These are phyloP conservation scores for Dichotomopilus funicola DNA, from an alignment of 2,329 filamentous ascomycete species.

Conservation along the genomic window DNA sequence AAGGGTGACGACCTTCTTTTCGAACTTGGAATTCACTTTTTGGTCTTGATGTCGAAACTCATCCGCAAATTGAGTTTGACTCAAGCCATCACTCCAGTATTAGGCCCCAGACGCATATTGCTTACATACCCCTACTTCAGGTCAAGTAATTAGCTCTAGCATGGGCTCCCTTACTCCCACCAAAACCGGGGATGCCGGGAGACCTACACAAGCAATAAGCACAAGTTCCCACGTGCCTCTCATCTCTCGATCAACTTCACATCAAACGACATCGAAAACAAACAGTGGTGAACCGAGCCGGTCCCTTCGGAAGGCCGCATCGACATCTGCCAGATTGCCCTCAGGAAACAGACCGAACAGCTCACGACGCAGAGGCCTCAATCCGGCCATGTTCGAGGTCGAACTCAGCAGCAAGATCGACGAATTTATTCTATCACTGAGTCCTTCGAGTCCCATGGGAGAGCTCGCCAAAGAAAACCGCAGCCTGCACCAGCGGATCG, in stretches of 20 bases:
- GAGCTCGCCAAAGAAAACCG: conserved; percentile 15
- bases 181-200: no score
- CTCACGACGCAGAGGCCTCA: neutral
- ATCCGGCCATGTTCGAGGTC: neutral
- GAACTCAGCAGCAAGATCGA: conserved; percentile 6
- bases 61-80: no score
- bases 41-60: no score
- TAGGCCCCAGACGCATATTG: no score
- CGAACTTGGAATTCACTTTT: no score
- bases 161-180: no score
- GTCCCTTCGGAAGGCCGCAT: neutral
- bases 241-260: neutral
- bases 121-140: no score
- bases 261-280: neutral
- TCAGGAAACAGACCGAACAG: neutral
- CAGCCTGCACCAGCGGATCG: conserved; percentile 17
- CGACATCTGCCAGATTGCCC: neutral
- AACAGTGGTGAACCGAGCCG: neutral
- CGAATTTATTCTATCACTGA: conserved; percentile 7
- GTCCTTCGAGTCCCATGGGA: neutral
- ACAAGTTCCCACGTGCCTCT: no score
- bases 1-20: no score
- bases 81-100: no score
- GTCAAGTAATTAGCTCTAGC: no score
- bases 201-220: no score